A percentile compares a stretch with the other conserved stretches of the same genome.
Evolutionary conservation across 495 filamentous ascomycete species (phyloP).

Genomic region (Talaromyces proteolyticus): DNA sequence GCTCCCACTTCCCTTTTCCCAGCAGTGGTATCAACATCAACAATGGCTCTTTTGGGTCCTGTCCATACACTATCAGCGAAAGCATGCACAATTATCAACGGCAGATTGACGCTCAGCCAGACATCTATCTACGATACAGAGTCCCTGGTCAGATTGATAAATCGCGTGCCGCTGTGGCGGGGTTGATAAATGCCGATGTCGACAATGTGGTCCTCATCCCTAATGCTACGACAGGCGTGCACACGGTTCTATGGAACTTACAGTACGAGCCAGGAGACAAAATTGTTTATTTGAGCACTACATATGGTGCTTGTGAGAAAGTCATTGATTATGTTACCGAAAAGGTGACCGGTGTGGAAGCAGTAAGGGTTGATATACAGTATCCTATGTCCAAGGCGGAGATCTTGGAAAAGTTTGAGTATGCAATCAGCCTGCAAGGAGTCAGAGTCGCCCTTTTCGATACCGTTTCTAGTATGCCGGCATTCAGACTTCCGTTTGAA

Average conservation of each 20-base stretch:
- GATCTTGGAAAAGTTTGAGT: slow-evolving; percentile 41
- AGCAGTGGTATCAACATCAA: slow-evolving; percentile 11
- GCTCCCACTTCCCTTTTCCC: not conserved
- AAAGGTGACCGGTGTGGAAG: slow-evolving; percentile 32
- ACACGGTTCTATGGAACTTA: slow-evolving; percentile 67
- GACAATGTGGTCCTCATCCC: slow-evolving; percentile 62
- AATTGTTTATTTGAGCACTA: slow-evolving; percentile 57
- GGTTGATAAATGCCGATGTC: slow-evolving; percentile 53
- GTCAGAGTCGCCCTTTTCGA: slow-evolving; percentile 64
- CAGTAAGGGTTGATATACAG: slow-evolving; percentile 19
- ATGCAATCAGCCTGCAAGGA: slow-evolving; percentile 32
- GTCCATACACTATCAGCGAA: slow-evolving; percentile 51
- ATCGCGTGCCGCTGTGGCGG: slow-evolving; percentile 55
- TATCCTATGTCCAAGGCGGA: slow-evolving; percentile 56
- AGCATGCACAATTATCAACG: slow-evolving; percentile 49
- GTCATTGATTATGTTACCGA: slow-evolving; percentile 63
- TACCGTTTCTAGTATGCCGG: slow-evolving; percentile 64
- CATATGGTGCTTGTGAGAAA: slow-evolving; percentile 68
- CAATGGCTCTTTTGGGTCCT: slow-evolving; percentile 67
- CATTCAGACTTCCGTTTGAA: slow-evolving; percentile 67
- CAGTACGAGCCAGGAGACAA: slow-evolving; percentile 46
- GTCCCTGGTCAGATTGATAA: slow-evolving; percentile 52
- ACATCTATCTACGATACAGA: slow-evolving; percentile 63
- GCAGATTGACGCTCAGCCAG: slow-evolving; percentile 53
- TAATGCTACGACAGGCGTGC: slow-evolving; percentile 71